These are phyloP conservation scores for Thuidium tamariscinum DNA, from an alignment of 225 moss, liverwort and hornwort genomes.

Conservation along the genomic window DNA sequence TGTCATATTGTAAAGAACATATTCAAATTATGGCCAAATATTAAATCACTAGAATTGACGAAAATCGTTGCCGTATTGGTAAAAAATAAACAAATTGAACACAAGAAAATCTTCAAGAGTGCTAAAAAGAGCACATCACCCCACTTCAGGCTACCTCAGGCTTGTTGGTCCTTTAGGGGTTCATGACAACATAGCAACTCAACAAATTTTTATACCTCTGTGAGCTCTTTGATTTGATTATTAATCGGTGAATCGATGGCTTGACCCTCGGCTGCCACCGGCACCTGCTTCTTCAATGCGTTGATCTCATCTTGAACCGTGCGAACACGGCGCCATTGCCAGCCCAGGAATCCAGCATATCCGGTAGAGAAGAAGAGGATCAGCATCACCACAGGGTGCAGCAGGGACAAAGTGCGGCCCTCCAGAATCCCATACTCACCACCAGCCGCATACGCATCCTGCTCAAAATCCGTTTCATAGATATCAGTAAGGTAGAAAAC, in stretches of 20 bases:
- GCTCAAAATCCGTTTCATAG: neutral
- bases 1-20: neutral
- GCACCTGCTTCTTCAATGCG: conserved; percentile 73
- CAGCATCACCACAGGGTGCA: conserved; percentile 86
- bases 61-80: neutral
- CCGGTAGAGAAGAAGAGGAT: conserved; percentile 43
- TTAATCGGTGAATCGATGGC: conserved; percentile 48
- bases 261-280: conserved; percentile 62
- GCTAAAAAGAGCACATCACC: neutral
- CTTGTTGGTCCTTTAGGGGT: neutral
- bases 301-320: conserved; percentile 77
- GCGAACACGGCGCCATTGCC: conserved; percentile 93
- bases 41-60: neutral
- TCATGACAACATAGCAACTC: neutral
- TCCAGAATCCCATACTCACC: conserved; percentile 82
- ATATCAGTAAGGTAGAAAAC: neutral
- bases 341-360: conserved; percentile 78
- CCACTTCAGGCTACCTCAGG: neutral
- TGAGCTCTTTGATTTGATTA: conserved; percentile 57
- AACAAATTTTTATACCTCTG: conserved; percentile 35
- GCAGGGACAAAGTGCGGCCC: conserved; percentile 60
- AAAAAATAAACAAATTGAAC: neutral
- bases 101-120: neutral
- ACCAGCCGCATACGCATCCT: conserved; percentile 56
- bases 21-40: neutral